Percentiles rank a stretch among this genome's conserved stretches.
Evolutionary conservation across 331 rosid genomes (phyloP).

Genomic region (Malus hybrid): DNA sequence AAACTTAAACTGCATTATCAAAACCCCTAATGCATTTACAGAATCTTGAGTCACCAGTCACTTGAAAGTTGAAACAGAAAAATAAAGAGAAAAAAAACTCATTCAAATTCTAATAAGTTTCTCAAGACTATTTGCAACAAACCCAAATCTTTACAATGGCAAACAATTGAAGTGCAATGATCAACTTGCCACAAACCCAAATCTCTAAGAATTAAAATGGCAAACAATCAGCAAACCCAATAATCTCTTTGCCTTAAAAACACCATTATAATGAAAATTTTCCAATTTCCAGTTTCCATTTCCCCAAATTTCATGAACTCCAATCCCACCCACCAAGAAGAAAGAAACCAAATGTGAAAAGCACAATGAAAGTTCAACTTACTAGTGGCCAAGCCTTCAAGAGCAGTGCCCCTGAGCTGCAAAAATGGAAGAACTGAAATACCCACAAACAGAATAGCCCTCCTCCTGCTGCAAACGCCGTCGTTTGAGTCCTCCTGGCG

Average conservation of each 20-base stretch:
- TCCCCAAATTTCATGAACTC: not conserved
- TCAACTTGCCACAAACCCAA: slow-evolving; percentile 1
- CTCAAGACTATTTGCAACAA: no score
- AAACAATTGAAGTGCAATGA: not conserved
- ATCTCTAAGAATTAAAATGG: not conserved
- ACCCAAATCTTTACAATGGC: not conserved
- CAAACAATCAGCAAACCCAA: not conserved
- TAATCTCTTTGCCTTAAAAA: not conserved
- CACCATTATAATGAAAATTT: not conserved
- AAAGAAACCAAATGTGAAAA: not conserved
- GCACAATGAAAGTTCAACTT: slow-evolving; percentile 6
- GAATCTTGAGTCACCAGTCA: not conserved
- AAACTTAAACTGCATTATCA: not conserved
- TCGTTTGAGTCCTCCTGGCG: slow-evolving; percentile 24
- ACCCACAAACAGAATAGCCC: slow-evolving; percentile 57
- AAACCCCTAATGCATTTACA: not conserved
- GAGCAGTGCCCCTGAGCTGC: slow-evolving; percentile 51
- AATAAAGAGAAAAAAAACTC: no score
- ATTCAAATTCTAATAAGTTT: no score
- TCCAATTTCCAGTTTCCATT: not conserved
- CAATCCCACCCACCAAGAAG: not conserved
- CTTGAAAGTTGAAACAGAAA: no score
- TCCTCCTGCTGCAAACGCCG: slow-evolving; percentile 26
- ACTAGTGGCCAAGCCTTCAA: slow-evolving; percentile 38
- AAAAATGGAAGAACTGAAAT: slow-evolving; percentile 60